phyloP scores from a whole-genome alignment of 2,329 filamentous ascomycete genomes.

The Neonectria coccinea region DNA sequence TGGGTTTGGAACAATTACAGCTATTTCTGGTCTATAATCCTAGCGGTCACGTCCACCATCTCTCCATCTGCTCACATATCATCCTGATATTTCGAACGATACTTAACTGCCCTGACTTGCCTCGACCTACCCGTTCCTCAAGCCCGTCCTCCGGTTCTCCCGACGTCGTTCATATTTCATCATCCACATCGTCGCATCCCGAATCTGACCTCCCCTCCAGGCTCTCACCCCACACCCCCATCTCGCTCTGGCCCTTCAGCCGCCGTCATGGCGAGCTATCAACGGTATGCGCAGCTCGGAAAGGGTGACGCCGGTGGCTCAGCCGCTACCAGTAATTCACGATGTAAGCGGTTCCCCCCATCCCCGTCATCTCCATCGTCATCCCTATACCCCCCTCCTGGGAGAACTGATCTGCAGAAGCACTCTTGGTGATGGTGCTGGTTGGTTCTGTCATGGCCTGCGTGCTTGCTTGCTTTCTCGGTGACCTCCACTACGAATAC shows the following conservation, averaged over 20 bases:
- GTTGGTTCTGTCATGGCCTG: constrained; percentile 21
- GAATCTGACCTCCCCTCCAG: constrained; percentile 22
- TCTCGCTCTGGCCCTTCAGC: constrained; percentile 18
- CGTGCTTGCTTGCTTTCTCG: constrained; percentile 32
- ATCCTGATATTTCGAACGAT: neutral
- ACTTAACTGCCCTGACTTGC: neutral
- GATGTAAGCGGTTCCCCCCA: constrained; percentile 37
- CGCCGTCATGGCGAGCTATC: constrained; percentile 45
- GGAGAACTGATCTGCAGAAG: constrained; percentile 44
- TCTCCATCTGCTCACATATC: neutral
- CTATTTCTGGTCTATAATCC: neutral
- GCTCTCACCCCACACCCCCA: constrained; percentile 21
- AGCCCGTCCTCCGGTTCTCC: neutral
- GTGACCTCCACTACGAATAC: constrained; percentile 26
- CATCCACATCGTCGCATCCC: neutral
- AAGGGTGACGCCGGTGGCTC: constrained; percentile 40
- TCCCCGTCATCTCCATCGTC: constrained; percentile 30
- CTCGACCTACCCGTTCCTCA: constrained; percentile 1
- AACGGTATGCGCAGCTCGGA: constrained; percentile 45
- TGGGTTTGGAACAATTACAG: constrained; percentile 6
- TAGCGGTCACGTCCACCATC: neutral
- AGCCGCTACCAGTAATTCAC: constrained; percentile 38
- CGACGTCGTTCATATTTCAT: neutral
- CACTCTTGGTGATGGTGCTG: constrained; percentile 19
- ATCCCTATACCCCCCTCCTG: constrained; percentile 22